Base-by-base conservation (phyloP, 129 eudicot genomes). In the Erigeron canadensis region DNA sequence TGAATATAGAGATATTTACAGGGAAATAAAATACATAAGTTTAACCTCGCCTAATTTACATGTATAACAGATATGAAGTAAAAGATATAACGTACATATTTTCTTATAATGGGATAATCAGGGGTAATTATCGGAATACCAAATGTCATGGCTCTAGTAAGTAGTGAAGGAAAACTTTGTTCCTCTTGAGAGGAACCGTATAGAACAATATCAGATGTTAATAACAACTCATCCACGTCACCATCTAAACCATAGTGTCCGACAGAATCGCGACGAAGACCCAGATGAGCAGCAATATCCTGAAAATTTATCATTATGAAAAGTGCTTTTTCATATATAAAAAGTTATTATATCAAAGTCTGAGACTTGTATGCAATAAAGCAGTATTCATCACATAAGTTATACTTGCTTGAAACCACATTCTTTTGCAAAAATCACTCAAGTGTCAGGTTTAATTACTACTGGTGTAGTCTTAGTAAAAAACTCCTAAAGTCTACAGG, bases 181-280 rank as follows among this genome's bases (percentile, higher is more conserved):
- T 85, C 98, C 38, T 89, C 86, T 84, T 89, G 97, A 57, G 96
- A 87, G 45, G 98, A 87, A 79, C 82, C 96, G 56, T 94, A 94
- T 6, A 94, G 67, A 81, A 90, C 83, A 74, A 94, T 86, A 76
- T 94, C 98, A 43, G 92, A 80, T 83, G 86, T 89, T 70, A 89
- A 60, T 76, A 90, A 63, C 71, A 87, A 43, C 61, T 84, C 89
- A 62, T 87, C 84, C 60, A 87, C 97, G 70, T 90, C 93, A 68
- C 74, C 81, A 75, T 86, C 81, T 60, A 94, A 76, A 57, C 96
- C 90, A 75, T 84, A 84, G 67, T 94, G 98, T 80, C 86, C 79
- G 58, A 94, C 81, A 37, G 97, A 85, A 73, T 83, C 97, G 44
- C 74, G 84, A 74, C 66, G 72, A 68, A 94, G 89, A 69, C 89